A percentile compares a stretch with the other conserved stretches of the same genome.
These are phyloP conservation scores for Haplographium delicatum DNA, from an alignment of 495 filamentous ascomycete species.

Conservation along the genomic window DNA sequence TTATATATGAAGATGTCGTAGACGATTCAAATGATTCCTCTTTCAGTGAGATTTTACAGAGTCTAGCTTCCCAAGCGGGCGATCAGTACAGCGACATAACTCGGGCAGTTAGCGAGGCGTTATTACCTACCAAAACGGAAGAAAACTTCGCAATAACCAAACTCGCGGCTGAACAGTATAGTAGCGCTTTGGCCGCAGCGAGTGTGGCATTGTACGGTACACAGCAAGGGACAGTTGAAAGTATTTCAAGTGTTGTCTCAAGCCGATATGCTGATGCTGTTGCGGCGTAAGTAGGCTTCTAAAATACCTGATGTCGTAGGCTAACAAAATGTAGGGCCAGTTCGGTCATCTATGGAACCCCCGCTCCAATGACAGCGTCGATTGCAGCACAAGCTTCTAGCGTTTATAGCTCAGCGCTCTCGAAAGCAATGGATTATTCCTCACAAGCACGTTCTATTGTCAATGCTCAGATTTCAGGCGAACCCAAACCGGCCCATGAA, in stretches of 20 bases:
- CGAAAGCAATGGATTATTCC: conserved; percentile 57
- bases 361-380: conserved; percentile 39
- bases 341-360: conserved; percentile 56
- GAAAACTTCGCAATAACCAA: conserved; percentile 42
- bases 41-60: conserved; percentile 46
- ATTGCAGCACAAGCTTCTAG: conserved; percentile 45
- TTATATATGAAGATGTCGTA: conserved; percentile 49
- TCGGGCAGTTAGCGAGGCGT: conserved; percentile 48
- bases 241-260: conserved; percentile 44
- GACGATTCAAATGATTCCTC: conserved; percentile 37
- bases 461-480: conserved; percentile 60
- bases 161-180: conserved; percentile 42
- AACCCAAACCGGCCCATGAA: conserved; percentile 52
- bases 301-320: not conserved
- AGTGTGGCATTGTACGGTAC: conserved; percentile 55
- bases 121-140: conserved; percentile 37
- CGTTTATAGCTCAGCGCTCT: conserved; percentile 56
- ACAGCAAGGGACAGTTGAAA: conserved; percentile 43
- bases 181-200: conserved; percentile 50
- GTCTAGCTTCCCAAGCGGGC: conserved; percentile 43
- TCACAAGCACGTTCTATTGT: conserved; percentile 59
- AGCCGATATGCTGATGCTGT: conserved; percentile 55
- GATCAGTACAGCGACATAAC: conserved; percentile 48
- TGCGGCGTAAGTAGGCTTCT: conserved; percentile 36
- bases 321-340: conserved; percentile 38